Evolutionary conservation across 176 grass and related monocot species (phyloP), one percentile per base, ranked within the genome.

Genomic region (Elymus sibiricus): DNA sequence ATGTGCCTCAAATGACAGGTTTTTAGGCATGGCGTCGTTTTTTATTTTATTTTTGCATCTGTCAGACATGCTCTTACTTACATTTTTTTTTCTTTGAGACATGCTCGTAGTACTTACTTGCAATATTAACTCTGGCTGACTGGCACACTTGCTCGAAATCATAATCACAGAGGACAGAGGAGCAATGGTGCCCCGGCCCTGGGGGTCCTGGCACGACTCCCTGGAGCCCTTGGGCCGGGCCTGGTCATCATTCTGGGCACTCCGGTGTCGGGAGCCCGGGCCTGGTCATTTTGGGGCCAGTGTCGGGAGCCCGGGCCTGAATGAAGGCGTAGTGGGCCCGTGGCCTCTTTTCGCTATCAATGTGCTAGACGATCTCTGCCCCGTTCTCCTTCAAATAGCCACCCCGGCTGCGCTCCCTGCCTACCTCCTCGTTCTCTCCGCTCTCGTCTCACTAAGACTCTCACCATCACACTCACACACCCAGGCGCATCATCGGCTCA

Each of bases 361-460:
- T 91, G 43, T 75, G 15, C 63, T 13, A 37, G 46, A 53, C 85
- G 83, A 40, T 38, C 38, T 29, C 60, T 40, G 16, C 70, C 43
- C 65, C 35, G 29, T 70, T 80, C 85, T 84, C 60, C 79, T 84
- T 84, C 73, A 47, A 58, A 83, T 74, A 64, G 70, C 28, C n/a
- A 15, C 47, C 11, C 63, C n/a, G 27, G 58, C 68, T 35, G 22
- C 51, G 38, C 81, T 66, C 37, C 19, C 37, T 38, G 16, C 68
- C 80, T 66, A 62, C 19, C 37, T 37, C n/a, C 68, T 51, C 32
- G 9, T 26, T n/a, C 70, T 27, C 72, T 29, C 74, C 14, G 25
- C 49, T 19, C 38, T 32, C 19, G 17, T 58, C 55, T 22, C 55
- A 22, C 55, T 19, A 0, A 53, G 6, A 53, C 68, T 6, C 73